These are phyloP conservation scores for Diversispora eburnea DNA, from an alignment of 192 early-diverging fungal genomes.

Conservation along the genomic window DNA sequence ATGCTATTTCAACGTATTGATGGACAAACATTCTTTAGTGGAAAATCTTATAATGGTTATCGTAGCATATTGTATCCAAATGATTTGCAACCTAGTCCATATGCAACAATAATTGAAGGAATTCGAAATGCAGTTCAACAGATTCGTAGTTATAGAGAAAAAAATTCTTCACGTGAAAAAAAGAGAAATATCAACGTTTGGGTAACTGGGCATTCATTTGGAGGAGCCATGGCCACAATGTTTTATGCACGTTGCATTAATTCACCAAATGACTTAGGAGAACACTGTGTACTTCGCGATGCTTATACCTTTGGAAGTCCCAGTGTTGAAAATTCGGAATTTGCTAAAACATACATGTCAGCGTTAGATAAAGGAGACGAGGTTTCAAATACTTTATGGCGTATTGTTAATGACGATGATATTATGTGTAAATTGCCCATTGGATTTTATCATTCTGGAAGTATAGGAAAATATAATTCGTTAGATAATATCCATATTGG, in stretches of 20 bases:
- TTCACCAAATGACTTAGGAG: constrained; percentile 27
- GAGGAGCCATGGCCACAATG: constrained; percentile 40
- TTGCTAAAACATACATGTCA: constrained; percentile 42
- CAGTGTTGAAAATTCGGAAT: constrained; percentile 44
- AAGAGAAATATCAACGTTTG: constrained; percentile 43
- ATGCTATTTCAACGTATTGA: constrained; percentile 46
- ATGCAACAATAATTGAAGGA: constrained; percentile 44
- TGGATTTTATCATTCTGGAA: constrained; percentile 32
- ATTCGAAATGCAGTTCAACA: constrained; percentile 29
- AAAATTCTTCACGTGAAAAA: not conserved
- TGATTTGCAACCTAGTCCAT: constrained; percentile 34
- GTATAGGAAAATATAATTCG: constrained; percentile 9
- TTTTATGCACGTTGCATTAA: constrained; percentile 46
- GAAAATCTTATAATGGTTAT: constrained; percentile 50
- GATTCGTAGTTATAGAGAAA: constrained; percentile 27
- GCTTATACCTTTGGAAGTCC: constrained; percentile 49
- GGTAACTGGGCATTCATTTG: constrained; percentile 51
- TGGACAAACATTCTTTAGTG: constrained; percentile 43
- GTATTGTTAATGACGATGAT: constrained; percentile 47
- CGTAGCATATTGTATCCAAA: constrained; percentile 48
- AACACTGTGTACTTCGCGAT: constrained; percentile 25
- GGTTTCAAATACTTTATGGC: constrained; percentile 37
- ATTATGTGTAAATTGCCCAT: constrained; percentile 44
- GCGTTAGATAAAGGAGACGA: constrained; percentile 23
- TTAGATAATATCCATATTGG: constrained; percentile 11